A percentile compares a stretch with the other conserved stretches of the same genome.
Conservation (phyloP, 805 yeast genomes). For the Barnettozyma salicaria region DNA sequence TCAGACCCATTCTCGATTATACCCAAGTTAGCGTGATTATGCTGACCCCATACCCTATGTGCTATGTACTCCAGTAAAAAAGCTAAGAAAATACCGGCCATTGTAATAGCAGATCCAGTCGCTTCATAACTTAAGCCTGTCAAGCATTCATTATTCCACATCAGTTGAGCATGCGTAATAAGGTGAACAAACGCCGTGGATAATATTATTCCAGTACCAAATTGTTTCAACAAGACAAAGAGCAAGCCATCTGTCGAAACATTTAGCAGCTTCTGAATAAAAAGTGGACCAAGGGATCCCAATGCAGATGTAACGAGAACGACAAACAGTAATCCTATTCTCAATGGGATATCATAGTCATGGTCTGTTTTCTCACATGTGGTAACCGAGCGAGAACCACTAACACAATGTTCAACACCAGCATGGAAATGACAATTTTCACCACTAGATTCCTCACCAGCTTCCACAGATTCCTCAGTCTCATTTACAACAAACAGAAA, state of each 20-base stretch:
- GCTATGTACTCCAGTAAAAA: conserved; percentile 16
- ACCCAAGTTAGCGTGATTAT: conserved; percentile 2
- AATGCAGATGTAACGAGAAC: conserved; percentile 13
- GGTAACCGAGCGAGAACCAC: conserved; percentile 12
- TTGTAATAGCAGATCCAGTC: conserved; percentile 16
- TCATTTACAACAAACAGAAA: conserved; percentile 10
- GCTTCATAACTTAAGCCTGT: conserved; percentile 16
- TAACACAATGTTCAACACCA: conserved; percentile 22
- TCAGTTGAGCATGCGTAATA: conserved; percentile 16
- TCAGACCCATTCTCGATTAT: not conserved
- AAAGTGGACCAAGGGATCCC: conserved; percentile 16
- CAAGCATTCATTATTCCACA: conserved; percentile 18
- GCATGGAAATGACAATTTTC: conserved; percentile 22
- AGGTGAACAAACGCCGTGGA: conserved; percentile 22
- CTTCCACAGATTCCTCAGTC: not conserved
- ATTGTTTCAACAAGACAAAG: conserved; percentile 15
- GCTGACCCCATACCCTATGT: conserved; percentile 8
- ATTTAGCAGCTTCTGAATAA: conserved; percentile 9
- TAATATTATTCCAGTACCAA: conserved; percentile 21
- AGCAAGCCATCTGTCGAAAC: conserved; percentile 8
- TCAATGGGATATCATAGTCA: conserved; percentile 16
- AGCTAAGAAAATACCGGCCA: conserved; percentile 19
- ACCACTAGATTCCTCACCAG: conserved; percentile 4
- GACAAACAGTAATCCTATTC: conserved; percentile 19
- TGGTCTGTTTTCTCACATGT: conserved; percentile 15